Evolutionary conservation across 139 green algal genomes (phyloP), one percentile per base, ranked within the genome.

Genomic region (Chlamydomonas schloesseri): DNA sequence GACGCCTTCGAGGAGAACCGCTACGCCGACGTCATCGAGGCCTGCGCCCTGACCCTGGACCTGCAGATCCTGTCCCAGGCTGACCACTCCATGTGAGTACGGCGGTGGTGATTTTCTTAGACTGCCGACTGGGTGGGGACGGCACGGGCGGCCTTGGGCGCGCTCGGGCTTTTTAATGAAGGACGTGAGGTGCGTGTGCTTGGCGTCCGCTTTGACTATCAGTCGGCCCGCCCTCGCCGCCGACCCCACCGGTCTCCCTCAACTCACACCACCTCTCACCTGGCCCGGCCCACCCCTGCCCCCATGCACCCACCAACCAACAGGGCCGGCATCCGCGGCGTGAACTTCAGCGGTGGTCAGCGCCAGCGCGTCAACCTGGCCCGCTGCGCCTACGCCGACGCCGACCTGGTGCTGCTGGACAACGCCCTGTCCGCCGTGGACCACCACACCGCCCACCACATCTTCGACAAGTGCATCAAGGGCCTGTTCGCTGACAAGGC

Each of bases 331-430:
- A 84, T 92, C 34, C 86, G 89, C 53, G 90, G 90, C 31, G 90
- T 93, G 62, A 93, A 93, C 88, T 80, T 92, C 81, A 90, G 82
- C 23, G 89, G 89, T 71, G 89, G 89, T 34, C 89, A 92, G 79
- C 87, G 89, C 47, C 89, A 92, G 82, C 87, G 89, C 67, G 77
- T 92, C 29, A 91, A 91, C 83, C 81, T 92, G 21, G 89, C 89
- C 17, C 87, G 90, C 33, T 74, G 62, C 31, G 83, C 88, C 26
- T 92, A 93, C 81, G 89, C 87, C 68, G 70, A 87, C 34, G 90
- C 77, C 21, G 88, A 92, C 69, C 65, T 90, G 29, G 55, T 90
- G 53, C 84, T 93, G 46, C 90, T 93, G 3, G 90, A 93, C 88
- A 91, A 93, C 46, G 87, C 90, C 26, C 87, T 92, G 69, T 91